These are phyloP conservation scores for Dunaliella sp. DNA, from an alignment of 139 green algal genomes.

Conservation along the genomic window DNA sequence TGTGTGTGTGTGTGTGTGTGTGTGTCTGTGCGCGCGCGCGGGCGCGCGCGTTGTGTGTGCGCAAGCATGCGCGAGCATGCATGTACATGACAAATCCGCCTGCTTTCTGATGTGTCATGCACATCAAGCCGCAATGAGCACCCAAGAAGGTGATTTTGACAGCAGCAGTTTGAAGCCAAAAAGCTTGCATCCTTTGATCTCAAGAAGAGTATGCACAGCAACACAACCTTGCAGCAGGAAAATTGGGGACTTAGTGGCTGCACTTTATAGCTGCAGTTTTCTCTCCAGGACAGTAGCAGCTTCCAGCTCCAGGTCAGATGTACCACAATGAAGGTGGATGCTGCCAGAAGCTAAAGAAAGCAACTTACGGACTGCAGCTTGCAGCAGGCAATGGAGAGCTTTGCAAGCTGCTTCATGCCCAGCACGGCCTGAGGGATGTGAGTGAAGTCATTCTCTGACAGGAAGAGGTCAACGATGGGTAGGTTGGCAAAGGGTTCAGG, in stretches of 20 bases:
- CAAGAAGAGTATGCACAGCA: too few relatives aligned
- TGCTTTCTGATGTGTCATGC: too few relatives aligned
- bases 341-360: constrained; percentile 3
- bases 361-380: constrained; percentile 29
- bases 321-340: background rate
- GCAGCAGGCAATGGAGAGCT: constrained; percentile 55
- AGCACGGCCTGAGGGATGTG: constrained; percentile 18
- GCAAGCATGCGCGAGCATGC: too few relatives aligned
- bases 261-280: too few relatives aligned
- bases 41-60: too few relatives aligned
- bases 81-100: too few relatives aligned
- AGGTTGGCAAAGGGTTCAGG: constrained; percentile 33
- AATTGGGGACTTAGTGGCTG: background rate
- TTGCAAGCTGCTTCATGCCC: constrained; percentile 40
- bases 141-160: too few relatives aligned
- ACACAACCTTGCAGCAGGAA: background rate
- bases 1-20: background rate
- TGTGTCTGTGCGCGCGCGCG: background rate
- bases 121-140: too few relatives aligned
- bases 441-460: constrained; percentile 48
- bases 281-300: too few relatives aligned
- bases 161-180: too few relatives aligned
- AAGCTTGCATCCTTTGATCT: too few relatives aligned
- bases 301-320: background rate
- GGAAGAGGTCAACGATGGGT: constrained; percentile 56